Evolutionary conservation across 768 basidiomycete genomes (phyloP).

Genomic region (Gyrodon lividus): DNA sequence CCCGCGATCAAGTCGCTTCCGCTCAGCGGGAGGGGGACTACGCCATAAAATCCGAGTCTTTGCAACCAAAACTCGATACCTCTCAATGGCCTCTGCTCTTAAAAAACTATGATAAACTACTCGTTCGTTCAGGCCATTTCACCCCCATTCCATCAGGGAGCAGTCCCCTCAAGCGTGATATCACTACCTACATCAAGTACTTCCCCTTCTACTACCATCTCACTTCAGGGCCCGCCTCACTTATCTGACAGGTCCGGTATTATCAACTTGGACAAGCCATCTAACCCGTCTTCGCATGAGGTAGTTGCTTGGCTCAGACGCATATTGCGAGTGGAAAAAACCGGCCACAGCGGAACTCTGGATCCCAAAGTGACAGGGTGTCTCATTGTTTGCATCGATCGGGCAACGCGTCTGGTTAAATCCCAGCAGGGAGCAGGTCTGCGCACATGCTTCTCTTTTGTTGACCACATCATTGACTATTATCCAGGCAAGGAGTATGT

Average conservation of each 20-base stretch:
- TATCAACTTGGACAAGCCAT: constrained; percentile 99
- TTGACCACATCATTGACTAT: constrained; percentile 1
- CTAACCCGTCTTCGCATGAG: constrained; percentile 98
- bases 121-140: constrained; percentile 94
- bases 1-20: constrained; percentile 66
- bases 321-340: constrained; percentile 97
- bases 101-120: constrained; percentile 98
- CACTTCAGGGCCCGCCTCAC: constrained; percentile 1
- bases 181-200: constrained; percentile 87
- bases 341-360: constrained; percentile 96
- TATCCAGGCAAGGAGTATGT: constrained; percentile 92
- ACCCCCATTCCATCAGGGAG: constrained; percentile 95
- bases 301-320: constrained; percentile 98
- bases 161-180: constrained; percentile 93
- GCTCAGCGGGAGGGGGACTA: constrained; percentile 77
- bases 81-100: constrained; percentile 97
- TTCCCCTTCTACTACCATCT: constrained; percentile 5
- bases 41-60: constrained; percentile 75
- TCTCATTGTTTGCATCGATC: constrained; percentile 98
- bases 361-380: constrained; percentile 99
- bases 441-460: constrained; percentile 21
- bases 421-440: constrained; percentile 96
- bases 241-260: constrained; percentile 78
- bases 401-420: constrained; percentile 95
- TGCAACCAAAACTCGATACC: constrained; percentile 80